These are phyloP conservation scores for Saccharomycopsis schoenii DNA, from an alignment of 805 yeast species.

Conservation along the genomic window DNA sequence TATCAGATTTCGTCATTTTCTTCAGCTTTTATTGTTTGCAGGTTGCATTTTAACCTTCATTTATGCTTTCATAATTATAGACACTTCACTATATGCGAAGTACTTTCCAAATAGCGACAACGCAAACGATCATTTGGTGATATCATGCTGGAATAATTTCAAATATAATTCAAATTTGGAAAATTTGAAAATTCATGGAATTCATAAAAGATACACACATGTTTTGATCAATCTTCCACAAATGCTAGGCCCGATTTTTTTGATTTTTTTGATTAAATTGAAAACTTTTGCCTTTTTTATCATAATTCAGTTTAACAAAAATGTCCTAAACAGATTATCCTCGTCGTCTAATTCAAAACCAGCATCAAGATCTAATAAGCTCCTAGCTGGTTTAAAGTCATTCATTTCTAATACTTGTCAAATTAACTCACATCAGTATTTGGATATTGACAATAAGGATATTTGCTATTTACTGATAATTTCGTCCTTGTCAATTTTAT, in stretches of 20 bases:
- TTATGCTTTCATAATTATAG: not conserved
- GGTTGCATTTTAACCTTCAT: not conserved
- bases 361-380: not conserved
- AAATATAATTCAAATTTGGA: constrained; percentile 49
- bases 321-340: not conserved
- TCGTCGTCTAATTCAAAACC: not conserved
- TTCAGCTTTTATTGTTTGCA: not conserved
- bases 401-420: not conserved
- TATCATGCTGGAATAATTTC: constrained; percentile 73
- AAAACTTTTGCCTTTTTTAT: constrained; percentile 7
- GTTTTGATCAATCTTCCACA: constrained; percentile 67
- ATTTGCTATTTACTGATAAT: constrained; percentile 50
- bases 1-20: constrained; percentile 6
- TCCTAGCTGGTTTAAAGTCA: not conserved
- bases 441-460: constrained; percentile 26
- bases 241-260: constrained; percentile 62
- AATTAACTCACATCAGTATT: constrained; percentile 5
- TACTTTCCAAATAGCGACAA: constrained; percentile 1
- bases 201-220: constrained; percentile 74
- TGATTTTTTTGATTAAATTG: constrained; percentile 11
- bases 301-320: not conserved
- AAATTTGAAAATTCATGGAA: constrained; percentile 71
- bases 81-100: not conserved
- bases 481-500: constrained; percentile 54
- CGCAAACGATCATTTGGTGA: constrained; percentile 27